phyloP scores from a whole-genome alignment of 805 yeast genomes.

The Yamadazyma philogaea region DNA sequence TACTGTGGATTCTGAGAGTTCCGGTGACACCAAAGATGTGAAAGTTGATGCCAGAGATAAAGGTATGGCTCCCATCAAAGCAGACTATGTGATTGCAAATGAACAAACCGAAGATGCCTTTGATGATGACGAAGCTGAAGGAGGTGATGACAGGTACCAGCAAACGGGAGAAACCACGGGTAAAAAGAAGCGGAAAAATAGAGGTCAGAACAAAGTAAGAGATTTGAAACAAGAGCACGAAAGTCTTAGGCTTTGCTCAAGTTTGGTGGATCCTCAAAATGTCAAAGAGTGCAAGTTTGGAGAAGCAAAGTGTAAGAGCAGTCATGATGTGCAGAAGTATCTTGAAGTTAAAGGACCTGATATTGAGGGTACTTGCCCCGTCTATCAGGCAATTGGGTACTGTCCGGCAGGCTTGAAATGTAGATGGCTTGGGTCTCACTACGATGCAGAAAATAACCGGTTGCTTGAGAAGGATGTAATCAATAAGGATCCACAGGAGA shows the following conservation, averaged over 20 bases:
- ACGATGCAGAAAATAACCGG: conserved; percentile 41
- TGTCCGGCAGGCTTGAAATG: conserved; percentile 94
- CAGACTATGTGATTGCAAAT: conserved; percentile 58
- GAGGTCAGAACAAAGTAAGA: conserved; percentile 85
- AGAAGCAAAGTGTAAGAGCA: conserved; percentile 65
- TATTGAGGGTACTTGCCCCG: conserved; percentile 80
- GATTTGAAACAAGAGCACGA: conserved; percentile 70
- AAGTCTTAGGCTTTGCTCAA: conserved; percentile 60
- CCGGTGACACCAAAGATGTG: not conserved
- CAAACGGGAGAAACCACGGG: conserved; percentile 24
- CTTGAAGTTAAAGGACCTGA: conserved; percentile 66
- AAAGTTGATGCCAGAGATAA: conserved; percentile 16
- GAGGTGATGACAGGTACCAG: conserved; percentile 31
- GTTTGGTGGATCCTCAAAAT: conserved; percentile 54
- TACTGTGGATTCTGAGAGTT: conserved; percentile 10
- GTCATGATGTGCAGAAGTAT: conserved; percentile 71
- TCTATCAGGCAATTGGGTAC: conserved; percentile 72
- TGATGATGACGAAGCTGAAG: conserved; percentile 46
- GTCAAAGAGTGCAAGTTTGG: conserved; percentile 58
- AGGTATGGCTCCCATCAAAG: conserved; percentile 76
- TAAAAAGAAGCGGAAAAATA: conserved; percentile 43
- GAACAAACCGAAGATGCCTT: conserved; percentile 30
- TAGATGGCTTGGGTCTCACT: conserved; percentile 82
- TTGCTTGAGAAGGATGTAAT: conserved; percentile 39
- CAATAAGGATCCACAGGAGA: conserved; percentile 46